These are phyloP conservation scores for Penicillium argentinense DNA, from an alignment of 495 filamentous ascomycete species.

Conservation along the genomic window DNA sequence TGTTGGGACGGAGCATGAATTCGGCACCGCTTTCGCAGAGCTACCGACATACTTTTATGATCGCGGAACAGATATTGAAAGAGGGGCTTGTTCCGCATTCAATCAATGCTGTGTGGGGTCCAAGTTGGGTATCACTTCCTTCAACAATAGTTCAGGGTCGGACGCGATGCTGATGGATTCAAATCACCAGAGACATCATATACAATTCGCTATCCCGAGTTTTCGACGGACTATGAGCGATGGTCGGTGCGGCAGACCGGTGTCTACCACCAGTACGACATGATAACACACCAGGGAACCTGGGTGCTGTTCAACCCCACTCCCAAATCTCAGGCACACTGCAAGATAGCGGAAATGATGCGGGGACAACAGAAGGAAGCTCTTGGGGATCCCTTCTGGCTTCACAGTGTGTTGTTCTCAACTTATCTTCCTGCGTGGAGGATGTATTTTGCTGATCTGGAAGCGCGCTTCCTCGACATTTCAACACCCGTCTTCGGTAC, in stretches of 20 bases:
- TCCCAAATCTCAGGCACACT: constrained; percentile 15
- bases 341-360: constrained; percentile 25
- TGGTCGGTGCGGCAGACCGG: constrained; percentile 48
- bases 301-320: constrained; percentile 40
- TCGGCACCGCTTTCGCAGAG: constrained; percentile 33
- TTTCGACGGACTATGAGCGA: constrained; percentile 25
- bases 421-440: constrained; percentile 41
- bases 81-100: constrained; percentile 29
- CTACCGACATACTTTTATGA: constrained; percentile 40
- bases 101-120: no score
- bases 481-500: constrained; percentile 13
- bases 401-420: constrained; percentile 38
- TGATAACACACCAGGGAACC: constrained; percentile 22
- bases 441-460: constrained; percentile 33
- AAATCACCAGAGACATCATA: constrained; percentile 46
- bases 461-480: constrained; percentile 33
- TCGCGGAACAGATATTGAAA: constrained; percentile 35
- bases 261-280: constrained; percentile 40
- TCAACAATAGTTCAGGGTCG: no score
- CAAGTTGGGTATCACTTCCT: no score
- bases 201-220: constrained; percentile 41
- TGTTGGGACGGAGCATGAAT: constrained; percentile 20
- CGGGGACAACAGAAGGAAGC: not conserved
- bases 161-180: no score
- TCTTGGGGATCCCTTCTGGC: constrained; percentile 17